Conservation (phyloP, 306 rosid species). For the Herpetospermum pedunculosum region DNA sequence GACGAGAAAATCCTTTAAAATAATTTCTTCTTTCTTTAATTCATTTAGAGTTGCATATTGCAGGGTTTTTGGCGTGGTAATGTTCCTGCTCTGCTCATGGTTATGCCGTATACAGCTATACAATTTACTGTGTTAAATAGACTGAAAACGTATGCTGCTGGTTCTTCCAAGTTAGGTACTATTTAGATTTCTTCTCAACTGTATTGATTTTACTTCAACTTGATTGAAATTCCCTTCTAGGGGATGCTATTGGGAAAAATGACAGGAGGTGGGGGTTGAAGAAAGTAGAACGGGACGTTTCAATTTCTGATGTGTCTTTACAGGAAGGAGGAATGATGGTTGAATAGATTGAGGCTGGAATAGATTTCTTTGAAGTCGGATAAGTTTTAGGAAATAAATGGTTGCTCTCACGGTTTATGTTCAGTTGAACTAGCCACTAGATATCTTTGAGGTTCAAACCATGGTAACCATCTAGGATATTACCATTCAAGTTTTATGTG, state of each 20-base stretch:
- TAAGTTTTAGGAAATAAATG: too few species aligned
- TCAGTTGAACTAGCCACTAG: too few species aligned
- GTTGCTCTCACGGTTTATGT: too few species aligned
- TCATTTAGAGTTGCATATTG: conserved; percentile 1
- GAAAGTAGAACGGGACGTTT: too few species aligned
- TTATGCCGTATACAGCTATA: conserved; percentile 94
- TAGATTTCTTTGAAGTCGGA: neutral
- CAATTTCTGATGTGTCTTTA: too few species aligned
- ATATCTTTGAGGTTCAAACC: neutral
- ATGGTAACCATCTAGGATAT: neutral
- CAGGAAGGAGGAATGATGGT: too few species aligned
- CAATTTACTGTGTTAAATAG: conserved; percentile 78
- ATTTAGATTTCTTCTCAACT: neutral
- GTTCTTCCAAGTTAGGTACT: conserved; percentile 76
- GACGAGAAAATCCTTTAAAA: neutral
- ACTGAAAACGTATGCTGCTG: conserved; percentile 74
- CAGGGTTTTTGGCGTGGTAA: conserved; percentile 99
- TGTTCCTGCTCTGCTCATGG: conserved; percentile 96
- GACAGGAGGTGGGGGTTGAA: too few species aligned
- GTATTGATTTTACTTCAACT: neutral
- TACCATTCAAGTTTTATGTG: neutral
- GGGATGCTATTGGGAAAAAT: neutral
- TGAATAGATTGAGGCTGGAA: neutral
- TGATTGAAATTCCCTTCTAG: neutral
- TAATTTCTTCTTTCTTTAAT: neutral